Evolutionary conservation across 2,329 filamentous ascomycete genomes (phyloP).

Genomic region (Graphilbum ipis-grandicollis): DNA sequence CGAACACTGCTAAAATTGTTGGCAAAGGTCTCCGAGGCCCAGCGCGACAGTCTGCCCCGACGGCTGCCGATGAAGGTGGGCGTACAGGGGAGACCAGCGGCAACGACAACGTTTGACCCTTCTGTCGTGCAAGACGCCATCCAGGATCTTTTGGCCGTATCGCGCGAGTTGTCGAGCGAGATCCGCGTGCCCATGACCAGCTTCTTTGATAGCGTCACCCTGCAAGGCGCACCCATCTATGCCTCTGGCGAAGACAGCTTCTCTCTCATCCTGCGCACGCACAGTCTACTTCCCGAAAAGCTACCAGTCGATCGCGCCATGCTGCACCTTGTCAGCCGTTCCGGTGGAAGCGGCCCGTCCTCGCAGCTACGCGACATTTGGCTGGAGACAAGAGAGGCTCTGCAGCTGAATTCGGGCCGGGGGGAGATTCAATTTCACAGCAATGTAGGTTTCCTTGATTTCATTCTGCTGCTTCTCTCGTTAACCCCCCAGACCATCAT

Average conservation of each 20-base stretch:
- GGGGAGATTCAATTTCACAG: slow-evolving; percentile 27
- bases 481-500: slow-evolving; percentile 36
- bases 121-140: slow-evolving; percentile 29
- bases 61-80: too few relatives aligned
- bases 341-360: slow-evolving; percentile 22
- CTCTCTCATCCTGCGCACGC: slow-evolving; percentile 46
- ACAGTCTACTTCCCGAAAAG: slow-evolving; percentile 55
- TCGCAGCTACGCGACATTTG: slow-evolving; percentile 38
- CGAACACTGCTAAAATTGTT: slow-evolving; percentile 58
- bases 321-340: slow-evolving; percentile 41
- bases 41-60: slow-evolving; percentile 21
- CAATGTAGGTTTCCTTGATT: slow-evolving; percentile 20
- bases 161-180: slow-evolving; percentile 32
- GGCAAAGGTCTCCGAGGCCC: slow-evolving; percentile 42
- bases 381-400: slow-evolving; percentile 14
- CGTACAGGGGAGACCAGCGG: too few relatives aligned
- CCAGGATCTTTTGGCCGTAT: slow-evolving; percentile 26
- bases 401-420: slow-evolving; percentile 36
- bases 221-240: slow-evolving; percentile 54
- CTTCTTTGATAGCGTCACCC: slow-evolving; percentile 54
- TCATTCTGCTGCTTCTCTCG: not conserved
- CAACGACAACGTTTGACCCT: too few relatives aligned
- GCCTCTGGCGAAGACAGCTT: slow-evolving; percentile 60
- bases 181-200: slow-evolving; percentile 50
- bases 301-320: slow-evolving; percentile 48